A percentile compares a stretch with the other conserved stretches of the same genome.
These are phyloP conservation scores for Verticillium nubilum DNA, from an alignment of 2,329 filamentous ascomycete genomes.

Conservation along the genomic window DNA sequence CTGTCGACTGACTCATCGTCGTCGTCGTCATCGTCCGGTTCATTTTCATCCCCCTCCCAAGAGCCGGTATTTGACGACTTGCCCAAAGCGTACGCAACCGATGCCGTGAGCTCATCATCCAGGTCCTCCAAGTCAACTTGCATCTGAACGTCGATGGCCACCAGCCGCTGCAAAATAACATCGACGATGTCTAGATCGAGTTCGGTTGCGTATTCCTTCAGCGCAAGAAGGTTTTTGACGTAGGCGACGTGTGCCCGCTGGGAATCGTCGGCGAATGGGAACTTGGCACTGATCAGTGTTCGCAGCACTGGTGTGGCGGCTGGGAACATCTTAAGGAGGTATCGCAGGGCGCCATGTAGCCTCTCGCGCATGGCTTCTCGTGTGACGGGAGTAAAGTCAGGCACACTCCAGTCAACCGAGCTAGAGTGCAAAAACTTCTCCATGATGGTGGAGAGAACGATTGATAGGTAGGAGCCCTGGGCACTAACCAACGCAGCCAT, in stretches of 20 bases:
- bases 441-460: constrained; percentile 75
- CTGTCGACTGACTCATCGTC: constrained; percentile 68
- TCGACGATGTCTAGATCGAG: constrained; percentile 76
- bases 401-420: constrained; percentile 38
- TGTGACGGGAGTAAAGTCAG: constrained; percentile 53
- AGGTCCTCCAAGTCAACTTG: constrained; percentile 89
- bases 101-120: constrained; percentile 79
- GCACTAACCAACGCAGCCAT: constrained; percentile 71
- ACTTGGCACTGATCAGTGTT: constrained; percentile 60
- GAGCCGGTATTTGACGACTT: constrained; percentile 28
- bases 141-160: constrained; percentile 94
- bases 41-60: constrained; percentile 49
- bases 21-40: constrained; percentile 53
- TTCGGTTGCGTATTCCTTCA: constrained; percentile 73
- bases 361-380: constrained; percentile 63
- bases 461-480: constrained; percentile 70
- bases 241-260: constrained; percentile 81
- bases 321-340: constrained; percentile 75
- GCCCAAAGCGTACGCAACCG: constrained; percentile 52
- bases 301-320: constrained; percentile 68
- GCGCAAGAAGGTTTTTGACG: constrained; percentile 73
- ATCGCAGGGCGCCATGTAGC: constrained; percentile 69
- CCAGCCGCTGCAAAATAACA: constrained; percentile 76
- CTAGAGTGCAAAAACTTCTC: constrained; percentile 61
- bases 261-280: constrained; percentile 72